Evolutionary conservation across 106 monocot species (phyloP), one percentile per base, ranked within the genome.

Genomic region (Acorus gramineus): DNA sequence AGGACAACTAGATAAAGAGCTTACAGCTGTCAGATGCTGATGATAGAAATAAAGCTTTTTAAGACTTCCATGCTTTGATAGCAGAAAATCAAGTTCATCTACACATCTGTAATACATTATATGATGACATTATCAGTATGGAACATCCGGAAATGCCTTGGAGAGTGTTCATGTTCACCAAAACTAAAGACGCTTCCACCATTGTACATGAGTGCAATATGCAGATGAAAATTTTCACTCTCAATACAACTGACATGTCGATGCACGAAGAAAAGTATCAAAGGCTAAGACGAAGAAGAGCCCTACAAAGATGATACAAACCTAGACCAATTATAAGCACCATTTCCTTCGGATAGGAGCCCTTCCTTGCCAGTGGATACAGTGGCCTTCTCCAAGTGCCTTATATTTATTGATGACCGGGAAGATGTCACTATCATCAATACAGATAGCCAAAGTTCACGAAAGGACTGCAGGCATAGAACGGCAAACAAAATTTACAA

Each of bases 321-420:
- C 91, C 91, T 95, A 6, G 96, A 98, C 96, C 96, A 98, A 72
- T 80, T 87, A 69, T 91, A 98, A 47, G 96, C 91, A 79, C 79
- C 76, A 75, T 98, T 98, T 73, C 96, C 96, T 83, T 98, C 96
- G 55, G 87, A 85, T 46, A 98, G 52, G 56, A 98, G 69, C 10
- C 96, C 96, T 71, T 98, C 96, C 75, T 98, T 98, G 63, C 96
- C 96, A 44, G 96, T 98, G 7, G 96, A 85, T 11, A 88, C 91
- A 11, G 96, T 98, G 54, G 96, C 96, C 74, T 91, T 98, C 71
- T 98, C 96, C 52, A 98, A 69, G 73, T 98, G 96, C 70, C 92
- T 85, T 71, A 98, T 88, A 65, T 98, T 98, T 81, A 98, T 91
- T 51, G 88, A 83, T 56, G 96, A 98, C 8, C 85, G 68, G 68